Percentiles rank a stretch among this genome's conserved stretches.
These are phyloP conservation scores for Puccinia triticina DNA, from an alignment of 1,284 basidiomycete genomes.

Conservation along the genomic window DNA sequence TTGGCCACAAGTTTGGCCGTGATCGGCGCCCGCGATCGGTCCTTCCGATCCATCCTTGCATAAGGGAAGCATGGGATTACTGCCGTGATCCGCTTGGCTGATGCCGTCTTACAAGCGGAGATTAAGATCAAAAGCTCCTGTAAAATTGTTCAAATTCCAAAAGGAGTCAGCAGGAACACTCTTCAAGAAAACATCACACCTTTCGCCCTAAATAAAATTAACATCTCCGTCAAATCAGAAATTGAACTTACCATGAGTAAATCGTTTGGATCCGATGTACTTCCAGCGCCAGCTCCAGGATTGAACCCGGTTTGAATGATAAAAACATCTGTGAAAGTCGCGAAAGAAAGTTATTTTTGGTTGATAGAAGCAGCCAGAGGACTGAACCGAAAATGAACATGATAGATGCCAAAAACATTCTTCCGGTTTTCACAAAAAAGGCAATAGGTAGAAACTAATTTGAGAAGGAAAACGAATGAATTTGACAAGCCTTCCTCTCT, in stretches of 20 bases:
- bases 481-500: slow-evolving; percentile 72
- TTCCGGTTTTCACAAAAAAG: background rate
- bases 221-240: background rate
- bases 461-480: background rate
- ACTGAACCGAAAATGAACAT: too few relatives aligned
- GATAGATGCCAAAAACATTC: too few relatives aligned
- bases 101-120: slow-evolving; percentile 94
- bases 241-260: slow-evolving; percentile 68
- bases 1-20: slow-evolving; percentile 98
- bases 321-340: slow-evolving; percentile 71
- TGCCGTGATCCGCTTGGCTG: slow-evolving; percentile 92
- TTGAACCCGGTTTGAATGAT: slow-evolving; percentile 72
- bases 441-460: slow-evolving; percentile 52
- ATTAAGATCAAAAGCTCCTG: slow-evolving; percentile 65
- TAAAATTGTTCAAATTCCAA: background rate
- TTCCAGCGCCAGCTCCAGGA: slow-evolving; percentile 55
- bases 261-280: slow-evolving; percentile 58
- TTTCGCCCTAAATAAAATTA: background rate
- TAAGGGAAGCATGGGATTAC: slow-evolving; percentile 98
- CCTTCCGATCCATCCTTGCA: slow-evolving; percentile 90
- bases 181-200: background rate
- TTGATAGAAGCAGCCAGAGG: too few relatives aligned
- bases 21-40: slow-evolving; percentile 92
- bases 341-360: background rate
- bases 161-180: background rate